Conservation (phyloP, 2,329 filamentous ascomycete species). For the Penicillium concentricum region DNA sequence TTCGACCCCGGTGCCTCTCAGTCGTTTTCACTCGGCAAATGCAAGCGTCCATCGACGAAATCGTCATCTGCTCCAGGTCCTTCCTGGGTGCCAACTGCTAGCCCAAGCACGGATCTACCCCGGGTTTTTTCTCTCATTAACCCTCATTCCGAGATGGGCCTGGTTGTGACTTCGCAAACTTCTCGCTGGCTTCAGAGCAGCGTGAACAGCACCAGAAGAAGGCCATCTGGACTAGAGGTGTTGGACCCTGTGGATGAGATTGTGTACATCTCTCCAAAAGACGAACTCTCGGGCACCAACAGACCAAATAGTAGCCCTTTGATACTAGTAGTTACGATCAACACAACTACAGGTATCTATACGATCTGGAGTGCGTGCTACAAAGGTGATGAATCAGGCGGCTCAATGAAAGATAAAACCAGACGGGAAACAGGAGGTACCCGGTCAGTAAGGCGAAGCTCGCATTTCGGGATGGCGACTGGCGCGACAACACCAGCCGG, state of each 20-base stretch:
- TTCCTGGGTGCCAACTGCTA: slow-evolving; percentile 56
- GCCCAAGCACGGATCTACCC: slow-evolving; percentile 56
- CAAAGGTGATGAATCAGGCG: slow-evolving; percentile 62
- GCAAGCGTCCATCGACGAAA: slow-evolving; percentile 48
- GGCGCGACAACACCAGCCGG: slow-evolving; percentile 72
- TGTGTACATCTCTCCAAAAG: slow-evolving; percentile 72
- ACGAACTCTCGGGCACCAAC: slow-evolving; percentile 41
- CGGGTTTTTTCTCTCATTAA: slow-evolving; percentile 80
- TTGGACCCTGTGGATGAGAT: slow-evolving; percentile 79
- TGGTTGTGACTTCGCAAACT: slow-evolving; percentile 64
- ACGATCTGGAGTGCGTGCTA: slow-evolving; percentile 84
- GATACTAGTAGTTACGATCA: slow-evolving; percentile 76
- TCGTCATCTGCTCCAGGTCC: slow-evolving; percentile 54
- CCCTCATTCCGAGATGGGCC: slow-evolving; percentile 78
- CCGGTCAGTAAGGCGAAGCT: slow-evolving; percentile 67
- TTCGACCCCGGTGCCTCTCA: slow-evolving; percentile 35
- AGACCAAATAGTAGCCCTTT: slow-evolving; percentile 54
- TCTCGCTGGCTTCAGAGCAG: slow-evolving; percentile 33
- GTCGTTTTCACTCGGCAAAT: slow-evolving; percentile 31
- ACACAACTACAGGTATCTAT: slow-evolving; percentile 72
- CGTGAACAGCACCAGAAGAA: slow-evolving; percentile 21
- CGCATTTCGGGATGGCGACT: slow-evolving; percentile 62
- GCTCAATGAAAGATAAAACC: slow-evolving; percentile 40
- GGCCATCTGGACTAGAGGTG: slow-evolving; percentile 49
- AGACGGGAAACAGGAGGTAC: slow-evolving; percentile 57